Conservation (phyloP, 169 alveolate species). For the Plasmodium blacklocki region DNA sequence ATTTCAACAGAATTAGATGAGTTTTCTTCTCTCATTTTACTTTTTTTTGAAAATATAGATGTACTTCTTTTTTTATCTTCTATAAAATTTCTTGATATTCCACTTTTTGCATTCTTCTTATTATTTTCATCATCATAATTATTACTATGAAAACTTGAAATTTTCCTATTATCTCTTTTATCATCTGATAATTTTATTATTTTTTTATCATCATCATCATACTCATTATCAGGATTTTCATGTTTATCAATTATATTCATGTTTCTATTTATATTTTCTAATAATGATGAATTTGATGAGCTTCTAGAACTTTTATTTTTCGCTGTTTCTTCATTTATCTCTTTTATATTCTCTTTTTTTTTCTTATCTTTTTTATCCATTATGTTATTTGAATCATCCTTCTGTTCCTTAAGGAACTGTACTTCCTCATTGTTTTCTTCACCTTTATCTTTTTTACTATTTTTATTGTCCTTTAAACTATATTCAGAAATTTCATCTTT, state of each 20-base stretch:
- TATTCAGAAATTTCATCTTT: neutral
- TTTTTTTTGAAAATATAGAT: neutral
- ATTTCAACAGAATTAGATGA: constrained; percentile 53
- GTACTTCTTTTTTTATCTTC: constrained; percentile 3
- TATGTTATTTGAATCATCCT: neutral
- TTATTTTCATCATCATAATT: constrained; percentile 8
- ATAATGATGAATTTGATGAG: constrained; percentile 5
- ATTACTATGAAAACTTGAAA: constrained; percentile 15
- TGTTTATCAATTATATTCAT: neutral
- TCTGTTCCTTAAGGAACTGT: neutral
- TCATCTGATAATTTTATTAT: constrained; percentile 15
- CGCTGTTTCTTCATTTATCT: neutral
- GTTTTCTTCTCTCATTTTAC: constrained; percentile 32
- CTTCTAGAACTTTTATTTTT: constrained; percentile 7
- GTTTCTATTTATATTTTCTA: constrained; percentile 6
- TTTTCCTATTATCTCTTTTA: neutral
- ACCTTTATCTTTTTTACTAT: neutral
- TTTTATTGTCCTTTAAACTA: neutral
- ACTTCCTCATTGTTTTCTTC: neutral
- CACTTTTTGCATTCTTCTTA: neutral
- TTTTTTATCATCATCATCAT: neutral
- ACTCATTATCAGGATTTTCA: neutral
- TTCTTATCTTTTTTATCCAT: constrained; percentile 16
- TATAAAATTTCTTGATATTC: constrained; percentile 12
- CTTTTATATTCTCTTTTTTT: constrained; percentile 14